Evolutionary conservation across 495 filamentous ascomycete species (phyloP).

Genomic region (Penicillium egyptiacum): DNA sequence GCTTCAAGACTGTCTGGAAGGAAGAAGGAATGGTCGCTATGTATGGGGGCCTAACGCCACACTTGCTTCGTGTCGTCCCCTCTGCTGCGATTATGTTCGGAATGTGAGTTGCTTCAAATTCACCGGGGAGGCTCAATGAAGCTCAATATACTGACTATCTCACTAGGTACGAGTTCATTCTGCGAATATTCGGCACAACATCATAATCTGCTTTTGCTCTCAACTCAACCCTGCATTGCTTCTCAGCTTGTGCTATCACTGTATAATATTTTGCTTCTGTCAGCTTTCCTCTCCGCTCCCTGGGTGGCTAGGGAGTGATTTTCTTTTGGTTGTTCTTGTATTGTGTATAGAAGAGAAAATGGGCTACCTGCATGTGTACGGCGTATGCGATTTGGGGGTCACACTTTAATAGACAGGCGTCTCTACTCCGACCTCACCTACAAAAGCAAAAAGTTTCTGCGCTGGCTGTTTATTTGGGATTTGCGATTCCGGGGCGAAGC

Average conservation of each 20-base stretch:
- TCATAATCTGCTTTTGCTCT: slow-evolving; percentile 11
- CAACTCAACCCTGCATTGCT: slow-evolving; percentile 8
- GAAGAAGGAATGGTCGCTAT: slow-evolving; percentile 57
- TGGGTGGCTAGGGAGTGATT: neutral
- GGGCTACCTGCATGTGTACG: slow-evolving; percentile 12
- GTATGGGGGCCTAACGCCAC: slow-evolving; percentile 60
- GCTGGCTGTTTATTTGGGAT: neutral
- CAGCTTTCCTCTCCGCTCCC: slow-evolving; percentile 2
- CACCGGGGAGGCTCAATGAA: neutral
- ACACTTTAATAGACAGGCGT: slow-evolving; percentile 5
- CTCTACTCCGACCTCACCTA: neutral
- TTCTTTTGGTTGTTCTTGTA: slow-evolving; percentile 3
- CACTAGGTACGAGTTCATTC: slow-evolving; percentile 63
- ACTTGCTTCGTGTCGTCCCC: slow-evolving; percentile 65
- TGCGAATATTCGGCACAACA: slow-evolving; percentile 48
- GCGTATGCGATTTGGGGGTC: slow-evolving; percentile 12
- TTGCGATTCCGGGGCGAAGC: neutral
- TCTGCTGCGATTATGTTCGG: slow-evolving; percentile 94
- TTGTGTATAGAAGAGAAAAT: slow-evolving; percentile 13
- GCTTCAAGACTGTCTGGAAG: slow-evolving; percentile 53
- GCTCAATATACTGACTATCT: slow-evolving; percentile 12
- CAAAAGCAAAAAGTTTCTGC: neutral
- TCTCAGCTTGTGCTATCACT: slow-evolving; percentile 1
- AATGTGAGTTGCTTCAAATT: slow-evolving; percentile 51
- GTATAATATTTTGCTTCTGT: slow-evolving; percentile 17